Base-by-base conservation (phyloP, 805 yeast species). In the Saccharomycopsis oosterbeekiorum region DNA sequence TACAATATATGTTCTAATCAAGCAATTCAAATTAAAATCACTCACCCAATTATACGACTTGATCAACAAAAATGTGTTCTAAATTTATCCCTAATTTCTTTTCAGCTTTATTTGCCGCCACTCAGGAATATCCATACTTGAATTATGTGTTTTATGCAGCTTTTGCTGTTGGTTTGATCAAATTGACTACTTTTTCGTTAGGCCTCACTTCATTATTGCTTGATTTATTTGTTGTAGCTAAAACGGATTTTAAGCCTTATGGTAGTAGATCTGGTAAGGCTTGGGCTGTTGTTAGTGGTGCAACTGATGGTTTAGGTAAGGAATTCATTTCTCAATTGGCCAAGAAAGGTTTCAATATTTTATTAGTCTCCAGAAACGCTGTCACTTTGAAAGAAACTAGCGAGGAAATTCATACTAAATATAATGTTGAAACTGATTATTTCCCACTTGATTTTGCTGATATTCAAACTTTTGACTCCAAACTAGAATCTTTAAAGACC, bases 241-340 rank as follows among this genome's bases (percentile, higher is more conserved):
- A 84, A 8, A 83, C 73, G 34, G 69, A 76, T 68, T 85, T 80
- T 68, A 69, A 71, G 51, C 84, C 83, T 70, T 91, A 91, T 69
- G 97, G 97, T n/a, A 86, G 93, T 34, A 77, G 78, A 63, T 58
- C 66, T 14, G 73, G 75, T 58, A 87, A 86, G 34, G 78, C 81
- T 50, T 94, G 97, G 93, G 97, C 97, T n/a, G 88, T 94, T 39
- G 82, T 94, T 17, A 94, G 99, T 6, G 99, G 99, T 62, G 96
- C 97, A 2, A 89, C 97, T 56, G 98, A 94, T 71, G 99, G 99
- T 41, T 87, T 94, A 69, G 99, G 99, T 62, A 90, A 92, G 71
- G 97, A 94, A 72, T 94, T 82, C 70, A 85, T 97, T 1, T 70
- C 75, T 29, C 98, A 93, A 75, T 80, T 94, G 73, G 99, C 98